phyloP scores from a whole-genome alignment of 148 eudicot genomes.

The Polygonum maritimum region DNA sequence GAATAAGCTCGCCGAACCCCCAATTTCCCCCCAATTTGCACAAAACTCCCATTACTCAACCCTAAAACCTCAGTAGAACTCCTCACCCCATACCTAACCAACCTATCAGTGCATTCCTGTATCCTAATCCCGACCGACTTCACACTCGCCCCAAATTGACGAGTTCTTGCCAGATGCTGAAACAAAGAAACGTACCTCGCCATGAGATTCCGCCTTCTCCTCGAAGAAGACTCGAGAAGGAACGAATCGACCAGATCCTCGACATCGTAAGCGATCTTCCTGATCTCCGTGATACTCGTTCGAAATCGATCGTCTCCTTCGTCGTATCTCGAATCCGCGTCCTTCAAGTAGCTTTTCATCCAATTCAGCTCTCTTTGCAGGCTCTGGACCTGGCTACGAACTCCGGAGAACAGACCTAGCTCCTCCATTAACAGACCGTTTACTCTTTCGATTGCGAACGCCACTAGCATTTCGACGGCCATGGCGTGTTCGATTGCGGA shows the following conservation, averaged over 20 bases:
- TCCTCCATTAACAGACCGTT: neutral
- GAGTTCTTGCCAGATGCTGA: no score
- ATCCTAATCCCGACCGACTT: no score
- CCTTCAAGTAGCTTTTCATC: conserved; percentile 12
- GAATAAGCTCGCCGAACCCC: neutral
- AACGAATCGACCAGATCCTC: conserved; percentile 23
- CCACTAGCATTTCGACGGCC: neutral
- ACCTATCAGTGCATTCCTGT: no score
- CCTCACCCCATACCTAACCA: no score
- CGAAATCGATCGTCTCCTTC: conserved; percentile 11
- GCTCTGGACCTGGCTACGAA: conserved; percentile 1
- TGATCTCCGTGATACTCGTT: conserved; percentile 6
- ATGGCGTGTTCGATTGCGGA: neutral
- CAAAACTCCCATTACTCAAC: no score
- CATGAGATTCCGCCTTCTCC: neutral
- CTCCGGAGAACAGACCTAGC: neutral
- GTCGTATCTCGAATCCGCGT: neutral
- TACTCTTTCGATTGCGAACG: conserved; percentile 3
- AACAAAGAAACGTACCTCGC: no score
- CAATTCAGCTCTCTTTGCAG: conserved; percentile 6
- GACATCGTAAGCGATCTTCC: conserved; percentile 13
- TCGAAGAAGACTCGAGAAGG: conserved; percentile 1
- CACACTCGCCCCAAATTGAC: no score
- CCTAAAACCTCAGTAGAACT: no score
- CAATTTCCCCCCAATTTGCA: neutral